Evolutionary conservation across 306 rosid genomes (phyloP), one percentile per base, ranked within the genome.

Genomic region (Ziziphus jujuba): DNA sequence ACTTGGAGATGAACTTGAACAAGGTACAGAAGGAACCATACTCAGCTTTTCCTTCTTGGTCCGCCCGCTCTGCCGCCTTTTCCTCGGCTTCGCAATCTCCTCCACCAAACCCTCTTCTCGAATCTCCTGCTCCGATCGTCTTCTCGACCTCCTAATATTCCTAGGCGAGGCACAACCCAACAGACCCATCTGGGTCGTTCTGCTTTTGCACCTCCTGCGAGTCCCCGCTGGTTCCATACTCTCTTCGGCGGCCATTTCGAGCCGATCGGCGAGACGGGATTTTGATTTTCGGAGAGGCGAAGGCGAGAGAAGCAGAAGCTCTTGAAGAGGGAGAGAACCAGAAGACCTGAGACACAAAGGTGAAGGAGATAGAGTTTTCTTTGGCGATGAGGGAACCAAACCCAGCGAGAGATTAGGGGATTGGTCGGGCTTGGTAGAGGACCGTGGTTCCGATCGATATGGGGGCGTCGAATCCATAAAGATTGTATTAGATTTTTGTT

Each of bases 111-210:
- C 70, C 5, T 89, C 98, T 65, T 89, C 91, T 56, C 88, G 74
- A 70, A 36, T 56, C 75, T 90, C 96, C 17, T 67, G 23, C 67
- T 93, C 97, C 17, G 80, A 63, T 19, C 93, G 73, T 45, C 91
- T 77, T 54, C 89, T 71, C 1, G 85, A 67, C 74, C 91, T 84
- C 21, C 96, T 49, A 20, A 79, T 25, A 45, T 71, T 83, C 84
- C 90, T 83, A 0, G 99, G 99, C 9, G 97, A 93, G 15, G 84
- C 76, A 71, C 84, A 84, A 20, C 82, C 83, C 71, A 82, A 67
- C 6, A 66, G 43, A 12, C 82, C 86, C 71, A 62, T 20, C 36
- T 75, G 89, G 16, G 82, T 36, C 5, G 78, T 58, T 69, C 83
- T 71, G 59, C 34, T 66, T 67, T 77, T 90, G 72, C 89, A 72